A percentile compares a stretch with the other conserved stretches of the same genome.
phyloP scores from a whole-genome alignment of 306 rosid species.

The Prosopis cineraria region DNA sequence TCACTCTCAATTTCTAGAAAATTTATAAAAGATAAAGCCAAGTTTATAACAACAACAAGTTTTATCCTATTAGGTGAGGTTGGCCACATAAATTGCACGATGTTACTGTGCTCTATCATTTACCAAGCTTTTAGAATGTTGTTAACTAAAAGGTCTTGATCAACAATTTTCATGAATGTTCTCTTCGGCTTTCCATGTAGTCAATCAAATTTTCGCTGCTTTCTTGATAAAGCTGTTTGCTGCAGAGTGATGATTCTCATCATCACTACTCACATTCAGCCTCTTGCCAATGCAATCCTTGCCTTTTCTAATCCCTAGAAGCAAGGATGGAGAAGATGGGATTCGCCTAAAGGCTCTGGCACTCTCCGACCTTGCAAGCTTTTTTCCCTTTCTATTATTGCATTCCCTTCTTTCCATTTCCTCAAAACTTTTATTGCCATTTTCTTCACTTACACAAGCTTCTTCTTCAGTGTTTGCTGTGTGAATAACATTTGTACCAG shows the following conservation, averaged over 20 bases:
- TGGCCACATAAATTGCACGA: no score
- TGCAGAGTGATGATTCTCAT: constrained; percentile 39
- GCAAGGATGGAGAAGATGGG: constrained; percentile 91
- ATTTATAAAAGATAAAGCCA: constrained; percentile 3
- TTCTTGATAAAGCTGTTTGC: constrained; percentile 64
- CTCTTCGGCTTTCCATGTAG: no score
- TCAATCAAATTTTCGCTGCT: constrained; percentile 60
- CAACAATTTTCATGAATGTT: no score
- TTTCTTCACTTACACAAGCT: constrained; percentile 40
- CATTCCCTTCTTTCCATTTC: constrained; percentile 51
- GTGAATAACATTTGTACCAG: constrained; percentile 11
- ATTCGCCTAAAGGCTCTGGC: constrained; percentile 66
- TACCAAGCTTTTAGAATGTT: no score
- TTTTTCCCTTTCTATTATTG: constrained; percentile 55
- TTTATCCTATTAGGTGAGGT: no score
- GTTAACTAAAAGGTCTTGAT: no score
- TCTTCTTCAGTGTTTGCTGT: constrained; percentile 38
- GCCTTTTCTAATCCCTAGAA: constrained; percentile 73
- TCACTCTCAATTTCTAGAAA: constrained; percentile 36
- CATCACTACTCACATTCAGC: constrained; percentile 52
- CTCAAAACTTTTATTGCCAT: constrained; percentile 45
- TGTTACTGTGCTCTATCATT: no score
- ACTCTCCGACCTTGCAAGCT: constrained; percentile 75
- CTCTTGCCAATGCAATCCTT: constrained; percentile 76
- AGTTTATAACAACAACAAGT: no score